Evolutionary conservation across 2,329 filamentous ascomycete genomes (phyloP), one percentile per base, ranked within the genome.

Genomic region (Monosporascus sp.): DNA sequence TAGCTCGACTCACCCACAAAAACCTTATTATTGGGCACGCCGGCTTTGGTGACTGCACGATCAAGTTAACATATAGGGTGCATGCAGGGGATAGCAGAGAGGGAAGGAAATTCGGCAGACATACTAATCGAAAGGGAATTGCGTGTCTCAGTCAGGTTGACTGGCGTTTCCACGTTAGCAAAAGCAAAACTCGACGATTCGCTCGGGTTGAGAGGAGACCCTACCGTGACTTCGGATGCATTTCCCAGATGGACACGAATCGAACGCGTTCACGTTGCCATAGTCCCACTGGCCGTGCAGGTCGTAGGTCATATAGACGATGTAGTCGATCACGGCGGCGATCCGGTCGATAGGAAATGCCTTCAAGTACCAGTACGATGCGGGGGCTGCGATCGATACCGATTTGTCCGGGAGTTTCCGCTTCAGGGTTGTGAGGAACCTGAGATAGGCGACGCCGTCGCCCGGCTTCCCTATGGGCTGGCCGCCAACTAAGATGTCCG

Each of bases 361-460:
- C 46, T 53, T 55, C 3, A 66, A 54, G 37, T 66, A 65, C 63
- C 62, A 66, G 35, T 60, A 66, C 1, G 60, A 65, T 3, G 61
- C 60, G 1, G 58, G 63, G 3, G 59, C 61, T 0, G 63, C 59
- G 9, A 65, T 37, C 1, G 60, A 62, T 17, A 57, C 37, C 3
- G 52, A 14, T 58, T 53, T 27, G 8, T 27, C 8, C 17, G 41
- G 37, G 16, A 53, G 22, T 43, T 46, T 35, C 48, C 27, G 44
- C 43, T 41, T 53, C 40, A 55, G 41, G 45, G 35, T 43, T 26
- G 43, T 50, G 11, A 63, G 24, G 22, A 58, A 54, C 37, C 52
- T 52, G 22, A 54, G 38, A 24, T 57, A 58, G 35, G 58, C 53
- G 5, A 52, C 41, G 19, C 62, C 59, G 35, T 58, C 53, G 6